Percentiles rank a stretch among this genome's conserved stretches.
Evolutionary conservation across 202 grass and related monocot genomes (phyloP).

Genomic region (Bolboschoenoplectus hybrid): DNA sequence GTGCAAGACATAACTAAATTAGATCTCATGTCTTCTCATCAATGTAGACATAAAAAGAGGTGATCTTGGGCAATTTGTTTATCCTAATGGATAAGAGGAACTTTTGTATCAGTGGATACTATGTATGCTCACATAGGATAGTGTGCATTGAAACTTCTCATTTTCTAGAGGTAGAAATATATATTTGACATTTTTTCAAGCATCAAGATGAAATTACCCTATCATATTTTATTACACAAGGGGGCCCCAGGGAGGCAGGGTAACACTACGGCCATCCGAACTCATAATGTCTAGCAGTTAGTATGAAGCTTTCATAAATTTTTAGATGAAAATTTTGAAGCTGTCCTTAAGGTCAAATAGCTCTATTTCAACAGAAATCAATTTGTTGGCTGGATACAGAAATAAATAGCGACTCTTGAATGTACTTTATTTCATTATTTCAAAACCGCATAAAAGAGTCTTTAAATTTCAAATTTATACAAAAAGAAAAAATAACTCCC

Average conservation of each 20-base stretch:
- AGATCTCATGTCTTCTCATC: background rate
- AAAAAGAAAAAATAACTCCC: conserved; percentile 17
- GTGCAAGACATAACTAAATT: background rate
- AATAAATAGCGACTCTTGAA: background rate
- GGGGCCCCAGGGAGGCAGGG: background rate
- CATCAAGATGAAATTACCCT: conserved; percentile 8
- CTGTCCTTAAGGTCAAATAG: conserved; percentile 4
- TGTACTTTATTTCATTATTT: conserved; percentile 8
- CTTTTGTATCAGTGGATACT: background rate
- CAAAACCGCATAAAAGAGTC: conserved; percentile 19
- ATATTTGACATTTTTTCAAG: conserved; percentile 4
- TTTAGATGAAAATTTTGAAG: conserved; percentile 6
- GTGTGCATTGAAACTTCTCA: background rate
- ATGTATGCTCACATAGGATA: background rate
- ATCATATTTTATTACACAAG: background rate
- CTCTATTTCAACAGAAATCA: background rate
- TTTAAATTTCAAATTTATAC: conserved; percentile 7
- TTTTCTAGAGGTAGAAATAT: background rate
- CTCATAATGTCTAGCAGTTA: conserved; percentile 10
- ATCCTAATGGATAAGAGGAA: conserved; percentile 4
- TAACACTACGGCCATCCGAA: background rate
- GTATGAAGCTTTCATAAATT: background rate
- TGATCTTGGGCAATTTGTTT: conserved; percentile 15
- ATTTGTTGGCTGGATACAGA: background rate
- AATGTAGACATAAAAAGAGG: background rate